These are phyloP conservation scores for Citrullus colocynthis DNA, from an alignment of 306 rosid genomes.

Conservation along the genomic window DNA sequence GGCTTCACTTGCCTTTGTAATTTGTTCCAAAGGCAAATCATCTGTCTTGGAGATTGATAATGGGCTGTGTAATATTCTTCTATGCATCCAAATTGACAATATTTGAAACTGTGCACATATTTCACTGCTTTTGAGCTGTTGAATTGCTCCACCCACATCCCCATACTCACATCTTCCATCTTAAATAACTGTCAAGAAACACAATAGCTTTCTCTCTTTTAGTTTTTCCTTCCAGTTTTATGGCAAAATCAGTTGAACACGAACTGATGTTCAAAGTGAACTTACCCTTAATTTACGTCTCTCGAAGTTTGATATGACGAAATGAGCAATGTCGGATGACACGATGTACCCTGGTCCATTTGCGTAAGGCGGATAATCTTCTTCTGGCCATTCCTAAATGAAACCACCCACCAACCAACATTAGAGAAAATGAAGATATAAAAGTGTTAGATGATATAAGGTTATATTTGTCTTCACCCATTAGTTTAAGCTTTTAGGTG, in stretches of 20 bases:
- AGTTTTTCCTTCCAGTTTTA: background rate
- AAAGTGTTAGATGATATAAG: too few species aligned
- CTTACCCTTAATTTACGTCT: constrained; percentile 37
- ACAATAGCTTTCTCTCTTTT: background rate
- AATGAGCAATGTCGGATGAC: constrained; percentile 42
- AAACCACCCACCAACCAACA: background rate
- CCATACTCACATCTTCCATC: constrained; percentile 84
- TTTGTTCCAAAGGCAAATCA: constrained; percentile 56
- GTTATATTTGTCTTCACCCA: too few species aligned
- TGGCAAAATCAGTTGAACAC: background rate
- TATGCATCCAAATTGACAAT: constrained; percentile 59
- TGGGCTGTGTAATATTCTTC: constrained; percentile 56
- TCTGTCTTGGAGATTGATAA: constrained; percentile 72
- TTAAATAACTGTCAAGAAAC: constrained; percentile 40
- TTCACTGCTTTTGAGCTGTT: constrained; percentile 35
- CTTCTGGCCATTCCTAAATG: constrained; percentile 66
- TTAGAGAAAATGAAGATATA: background rate
- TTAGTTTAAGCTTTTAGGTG: too few species aligned
- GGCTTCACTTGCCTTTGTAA: constrained; percentile 28
- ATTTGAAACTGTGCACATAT: constrained; percentile 43
- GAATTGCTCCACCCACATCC: constrained; percentile 68
- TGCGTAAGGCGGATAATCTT: constrained; percentile 59
- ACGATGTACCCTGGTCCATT: constrained; percentile 67
- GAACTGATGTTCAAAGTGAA: background rate
- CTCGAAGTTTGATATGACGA: constrained; percentile 37